Evolutionary conservation across 306 rosid species (phyloP).

Genomic region (Luffa aegyptiaca): DNA sequence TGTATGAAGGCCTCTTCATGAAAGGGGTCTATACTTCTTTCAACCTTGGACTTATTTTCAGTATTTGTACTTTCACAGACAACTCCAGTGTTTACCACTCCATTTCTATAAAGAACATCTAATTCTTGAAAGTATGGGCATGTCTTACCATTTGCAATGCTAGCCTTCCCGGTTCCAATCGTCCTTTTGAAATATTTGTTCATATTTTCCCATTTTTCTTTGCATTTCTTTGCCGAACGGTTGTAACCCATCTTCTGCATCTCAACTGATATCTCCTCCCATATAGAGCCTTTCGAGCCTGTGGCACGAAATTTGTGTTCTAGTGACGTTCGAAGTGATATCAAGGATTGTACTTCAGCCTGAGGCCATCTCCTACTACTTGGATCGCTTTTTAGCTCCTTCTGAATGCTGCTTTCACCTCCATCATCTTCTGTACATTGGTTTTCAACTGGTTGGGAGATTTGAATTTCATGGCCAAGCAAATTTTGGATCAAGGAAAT

Average conservation of each 20-base stretch:
- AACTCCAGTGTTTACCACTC: conserved; percentile 29
- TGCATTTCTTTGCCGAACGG: conserved; percentile 62
- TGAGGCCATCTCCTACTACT: conserved; percentile 62
- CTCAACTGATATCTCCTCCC: conserved; percentile 74
- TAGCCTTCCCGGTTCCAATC: conserved; percentile 40
- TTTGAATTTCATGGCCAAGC: conserved; percentile 34
- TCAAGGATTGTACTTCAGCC: conserved; percentile 62
- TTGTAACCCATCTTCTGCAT: conserved; percentile 45
- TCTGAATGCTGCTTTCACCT: conserved; percentile 19
- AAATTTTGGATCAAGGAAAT: conserved; percentile 50
- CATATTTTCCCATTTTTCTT: conserved; percentile 86
- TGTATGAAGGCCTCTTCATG: background rate
- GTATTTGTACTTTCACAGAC: background rate
- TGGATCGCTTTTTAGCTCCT: conserved; percentile 21
- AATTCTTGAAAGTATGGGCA: conserved; percentile 61
- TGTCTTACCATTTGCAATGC: conserved; percentile 31
- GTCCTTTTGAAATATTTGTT: conserved; percentile 66
- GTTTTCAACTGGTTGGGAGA: conserved; percentile 31
- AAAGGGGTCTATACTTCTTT: background rate
- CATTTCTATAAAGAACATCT: conserved; percentile 46
- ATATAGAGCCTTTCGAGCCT: conserved; percentile 41
- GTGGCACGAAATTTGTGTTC: conserved; percentile 36
- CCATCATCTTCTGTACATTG: conserved; percentile 26
- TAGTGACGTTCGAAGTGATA: conserved; percentile 37
- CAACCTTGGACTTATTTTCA: background rate